Conservation (phyloP, 306 rosid genomes). For the Acacia confusa region DNA sequence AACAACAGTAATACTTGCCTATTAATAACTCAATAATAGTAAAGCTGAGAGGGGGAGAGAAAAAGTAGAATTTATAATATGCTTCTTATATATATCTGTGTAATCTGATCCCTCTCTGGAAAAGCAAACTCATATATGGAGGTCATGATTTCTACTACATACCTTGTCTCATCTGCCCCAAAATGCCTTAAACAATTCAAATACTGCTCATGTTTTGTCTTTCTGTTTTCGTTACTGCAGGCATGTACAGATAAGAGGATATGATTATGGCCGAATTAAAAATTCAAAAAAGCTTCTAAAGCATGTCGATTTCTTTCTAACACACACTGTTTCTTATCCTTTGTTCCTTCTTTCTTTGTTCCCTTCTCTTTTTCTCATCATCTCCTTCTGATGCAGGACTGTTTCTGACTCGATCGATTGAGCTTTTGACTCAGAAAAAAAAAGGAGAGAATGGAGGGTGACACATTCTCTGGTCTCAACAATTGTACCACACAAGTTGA, state of each 20-base stretch:
- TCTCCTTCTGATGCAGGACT: slow-evolving; percentile 40
- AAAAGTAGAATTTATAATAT: slow-evolving; percentile 1
- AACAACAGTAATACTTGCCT: not conserved
- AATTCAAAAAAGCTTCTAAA: slow-evolving; percentile 17
- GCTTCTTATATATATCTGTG: not conserved
- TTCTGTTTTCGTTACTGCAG: slow-evolving; percentile 52
- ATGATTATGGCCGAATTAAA: slow-evolving; percentile 15
- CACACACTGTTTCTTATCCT: slow-evolving; percentile 20
- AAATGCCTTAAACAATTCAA: slow-evolving; percentile 54
- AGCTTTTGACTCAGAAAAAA: slow-evolving; percentile 33
- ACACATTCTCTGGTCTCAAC: slow-evolving; percentile 74
- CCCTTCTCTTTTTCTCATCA: slow-evolving; percentile 11
- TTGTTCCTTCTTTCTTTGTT: slow-evolving; percentile 1
- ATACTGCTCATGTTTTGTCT: slow-evolving; percentile 61
- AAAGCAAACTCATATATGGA: slow-evolving; percentile 47
- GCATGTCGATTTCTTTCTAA: not conserved
- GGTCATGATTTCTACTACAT: slow-evolving; percentile 61
- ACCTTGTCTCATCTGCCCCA: slow-evolving; percentile 75
- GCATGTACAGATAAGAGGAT: slow-evolving; percentile 47
- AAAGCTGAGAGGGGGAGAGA: not conserved
- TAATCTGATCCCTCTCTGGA: slow-evolving; percentile 55
- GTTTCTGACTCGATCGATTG: slow-evolving; percentile 48
- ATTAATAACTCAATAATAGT: slow-evolving; percentile 2
- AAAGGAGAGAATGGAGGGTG: slow-evolving; percentile 70
- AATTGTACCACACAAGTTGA: slow-evolving; percentile 69